Percentiles rank a stretch among this genome's conserved stretches.
Evolutionary conservation across 2,329 filamentous ascomycete genomes (phyloP).

Genomic region (Cadophora gregata): DNA sequence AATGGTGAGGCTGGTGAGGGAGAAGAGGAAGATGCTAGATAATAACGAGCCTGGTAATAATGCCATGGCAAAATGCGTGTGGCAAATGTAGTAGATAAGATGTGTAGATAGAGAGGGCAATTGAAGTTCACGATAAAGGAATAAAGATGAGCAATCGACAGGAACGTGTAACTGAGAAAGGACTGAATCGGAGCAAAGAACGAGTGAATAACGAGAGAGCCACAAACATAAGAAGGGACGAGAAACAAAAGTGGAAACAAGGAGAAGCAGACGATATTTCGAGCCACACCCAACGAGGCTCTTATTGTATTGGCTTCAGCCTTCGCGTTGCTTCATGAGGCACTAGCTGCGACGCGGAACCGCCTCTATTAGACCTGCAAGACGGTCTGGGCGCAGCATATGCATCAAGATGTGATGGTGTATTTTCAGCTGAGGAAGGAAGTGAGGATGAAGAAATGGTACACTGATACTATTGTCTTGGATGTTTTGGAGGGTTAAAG

Average conservation of each 20-base stretch:
- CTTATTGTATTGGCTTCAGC: conserved; percentile 1
- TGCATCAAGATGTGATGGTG: neutral
- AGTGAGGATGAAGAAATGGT: neutral
- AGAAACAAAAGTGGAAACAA: conserved; percentile 6
- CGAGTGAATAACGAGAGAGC: conserved; percentile 2
- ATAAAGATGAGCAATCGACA: neutral
- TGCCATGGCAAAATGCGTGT: conserved; percentile 27
- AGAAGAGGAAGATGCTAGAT: conserved; percentile 31
- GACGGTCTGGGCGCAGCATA: conserved; percentile 4
- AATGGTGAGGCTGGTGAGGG: conserved; percentile 19
- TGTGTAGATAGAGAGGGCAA: neutral
- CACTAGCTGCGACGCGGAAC: conserved; percentile 7
- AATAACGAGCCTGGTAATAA: conserved; percentile 29
- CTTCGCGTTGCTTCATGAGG: neutral
- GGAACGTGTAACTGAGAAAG: neutral
- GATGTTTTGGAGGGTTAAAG: neutral
- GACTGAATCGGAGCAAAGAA: neutral
- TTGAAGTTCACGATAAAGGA: neutral
- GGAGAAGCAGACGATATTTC: neutral
- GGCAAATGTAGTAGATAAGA: neutral
- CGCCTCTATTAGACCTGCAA: neutral
- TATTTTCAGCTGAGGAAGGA: neutral
- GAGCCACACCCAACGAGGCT: neutral
- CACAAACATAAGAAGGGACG: too few relatives aligned
- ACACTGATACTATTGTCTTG: neutral